Evolutionary conservation across 176 grass and related monocot genomes (phyloP), one percentile per base, ranked within the genome.

Genomic region (Alloteropsis semialata): DNA sequence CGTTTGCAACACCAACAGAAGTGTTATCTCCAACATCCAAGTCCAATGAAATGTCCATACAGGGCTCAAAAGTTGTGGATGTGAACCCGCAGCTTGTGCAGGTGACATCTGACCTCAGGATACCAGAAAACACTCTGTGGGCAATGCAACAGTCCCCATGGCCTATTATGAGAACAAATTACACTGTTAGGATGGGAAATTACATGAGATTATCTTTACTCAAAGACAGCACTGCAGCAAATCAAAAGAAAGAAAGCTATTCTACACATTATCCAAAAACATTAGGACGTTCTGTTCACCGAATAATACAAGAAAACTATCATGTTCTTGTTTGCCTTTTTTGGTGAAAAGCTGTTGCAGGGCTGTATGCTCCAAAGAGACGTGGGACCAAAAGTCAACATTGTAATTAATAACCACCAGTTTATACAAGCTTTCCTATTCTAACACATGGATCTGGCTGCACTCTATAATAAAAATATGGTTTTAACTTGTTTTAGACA

Each of bases 31-130:
- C 70, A 83, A 79, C 55, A 80, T 92, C 89, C 85, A 94, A 79
- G 72, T 96, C 96, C 24, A 99, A 86, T 14, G 96, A 99, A 70
- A 99, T 88, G 77, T 99, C 96, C 29, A 99, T 84, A 55, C 96
- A 96, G 28, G 96, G 96, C 79, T 99, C 96, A n/a, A 93, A 99
- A 64, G 96, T 99, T 69, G 96, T 99, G 38, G 96, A 99, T 88
- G 91, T 93, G 82, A 93, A 92, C 38, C 96, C 96, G 82, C 96
- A 99, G 39, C 89, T 84, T n/a, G 91, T 96, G 69, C 96, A 99
- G 48, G 89, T 99, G 54, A 99, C 96, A 69, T 99, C 96, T 70
- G 96, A 99, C 82, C 96, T 95, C 81, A 99, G 75, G 41, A 91
- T 92, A 81, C 96, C 93, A 76, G 96, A 99, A 86, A 99, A 99